Base-by-base conservation (phyloP, 371 early-diverging fungal species). In the Mortierella sp. region DNA sequence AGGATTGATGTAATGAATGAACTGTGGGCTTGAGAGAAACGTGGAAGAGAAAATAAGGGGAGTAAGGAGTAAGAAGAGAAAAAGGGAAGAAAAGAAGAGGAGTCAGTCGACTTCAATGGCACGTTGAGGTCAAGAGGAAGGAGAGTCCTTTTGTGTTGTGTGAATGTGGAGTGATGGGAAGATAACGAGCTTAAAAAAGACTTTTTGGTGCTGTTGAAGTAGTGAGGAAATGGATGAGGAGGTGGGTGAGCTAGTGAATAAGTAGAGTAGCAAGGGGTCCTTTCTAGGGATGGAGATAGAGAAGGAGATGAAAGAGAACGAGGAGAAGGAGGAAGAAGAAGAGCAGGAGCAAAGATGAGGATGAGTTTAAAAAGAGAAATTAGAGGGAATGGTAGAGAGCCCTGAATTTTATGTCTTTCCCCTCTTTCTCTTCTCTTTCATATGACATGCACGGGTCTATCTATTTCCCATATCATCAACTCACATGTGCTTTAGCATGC, bases 381-480 rank as follows among this genome's bases (percentile, higher is more conserved):
- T 57, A 28, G 30, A 57, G 61, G 16, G 10, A 61, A 30, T 37
- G 11, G 22, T 26, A 22, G 14, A 45, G 62, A 43, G 62, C 37
- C 37, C 43, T 43, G 47, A 9, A 45, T 57, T 28, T 32, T 30
- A 8, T 30, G 20, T 58, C 24, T 37, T 37, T 60, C 39, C 11
- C 22, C 35, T 10, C 22, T 14, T 35, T 14, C 40, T 37, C 8
- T 39, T 60, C 61, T 60, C 22, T 32, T 39, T 60, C 61, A 32
- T 60, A 32, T 60, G 61, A 60, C 61, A 60, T 60, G 61, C 61
- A 37, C 61, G 35, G 61, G 61, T 39, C 24, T 32, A 11, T 60
- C 20, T 32, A n/a, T 58, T 58, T 58, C 28, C 35, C 59, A 35
- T 52, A 22, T 52, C 24, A 30, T 8, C 55, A 54, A 16, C 20